These are phyloP conservation scores for Myriangium duriaei DNA, from an alignment of 2,329 filamentous ascomycete genomes.

Conservation along the genomic window DNA sequence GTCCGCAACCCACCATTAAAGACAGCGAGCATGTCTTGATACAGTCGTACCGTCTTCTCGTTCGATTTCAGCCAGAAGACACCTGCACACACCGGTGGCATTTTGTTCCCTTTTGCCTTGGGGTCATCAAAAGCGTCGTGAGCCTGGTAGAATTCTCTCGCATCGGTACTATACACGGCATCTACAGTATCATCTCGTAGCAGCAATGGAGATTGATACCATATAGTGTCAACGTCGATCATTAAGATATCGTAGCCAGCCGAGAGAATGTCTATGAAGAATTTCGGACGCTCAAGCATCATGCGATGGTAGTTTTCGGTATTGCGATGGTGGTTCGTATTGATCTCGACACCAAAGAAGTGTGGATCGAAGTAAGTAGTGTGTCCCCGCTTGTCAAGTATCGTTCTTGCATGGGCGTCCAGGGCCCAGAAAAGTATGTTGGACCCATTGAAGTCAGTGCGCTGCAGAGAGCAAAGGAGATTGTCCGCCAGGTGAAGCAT, in stretches of 20 bases:
- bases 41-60: no score
- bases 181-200: slow-evolving; percentile 10
- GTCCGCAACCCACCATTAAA: no score
- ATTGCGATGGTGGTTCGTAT: slow-evolving; percentile 13
- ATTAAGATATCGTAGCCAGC: slow-evolving; percentile 14
- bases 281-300: slow-evolving; percentile 1
- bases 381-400: slow-evolving; percentile 6
- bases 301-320: slow-evolving; percentile 13
- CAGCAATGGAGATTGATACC: slow-evolving; percentile 12
- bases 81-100: no score
- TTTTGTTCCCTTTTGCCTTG: no score
- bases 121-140: no score
- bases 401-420: slow-evolving; percentile 10
- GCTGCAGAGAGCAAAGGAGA: no score
- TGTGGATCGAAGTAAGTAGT: slow-evolving; percentile 11
- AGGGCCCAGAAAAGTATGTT: slow-evolving; percentile 16
- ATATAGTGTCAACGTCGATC: slow-evolving; percentile 15
- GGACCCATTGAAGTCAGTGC: no score
- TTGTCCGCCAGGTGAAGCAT: no score
- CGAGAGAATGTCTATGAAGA: slow-evolving; percentile 11
- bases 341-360: slow-evolving; percentile 12
- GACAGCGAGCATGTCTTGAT: no score
- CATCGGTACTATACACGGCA: no score
- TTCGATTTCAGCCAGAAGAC: no score
- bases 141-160: no score